Evolutionary conservation across 2,329 filamentous ascomycete species (phyloP).

Genomic region (Aspergillus proliferans): DNA sequence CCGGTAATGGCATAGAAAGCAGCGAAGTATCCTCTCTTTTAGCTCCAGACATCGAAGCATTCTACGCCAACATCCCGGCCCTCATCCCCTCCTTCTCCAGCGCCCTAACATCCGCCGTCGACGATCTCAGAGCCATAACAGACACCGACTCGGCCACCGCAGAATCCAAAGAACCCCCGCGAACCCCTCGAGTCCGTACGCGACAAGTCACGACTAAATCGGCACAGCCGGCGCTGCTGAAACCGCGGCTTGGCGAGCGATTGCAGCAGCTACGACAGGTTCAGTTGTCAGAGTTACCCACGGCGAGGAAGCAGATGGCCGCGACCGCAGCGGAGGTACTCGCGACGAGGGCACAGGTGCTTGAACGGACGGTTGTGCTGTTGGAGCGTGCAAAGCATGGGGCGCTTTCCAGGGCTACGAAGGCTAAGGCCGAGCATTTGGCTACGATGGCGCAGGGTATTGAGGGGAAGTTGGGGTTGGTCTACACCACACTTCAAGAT

Average conservation of each 20-base stretch:
- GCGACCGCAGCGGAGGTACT: slow-evolving; percentile 30
- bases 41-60: slow-evolving; percentile 28
- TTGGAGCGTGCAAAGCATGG: slow-evolving; percentile 37
- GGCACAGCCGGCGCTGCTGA: slow-evolving; percentile 10
- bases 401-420: slow-evolving; percentile 28
- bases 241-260: slow-evolving; percentile 23
- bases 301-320: slow-evolving; percentile 28
- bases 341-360: slow-evolving; percentile 23
- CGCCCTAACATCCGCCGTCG: slow-evolving; percentile 17
- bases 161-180: slow-evolving; percentile 8
- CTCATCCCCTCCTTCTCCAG: slow-evolving; percentile 21
- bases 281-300: slow-evolving; percentile 29
- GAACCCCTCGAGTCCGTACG: slow-evolving; percentile 7
- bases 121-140: slow-evolving; percentile 22
- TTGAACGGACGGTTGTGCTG: slow-evolving; percentile 35
- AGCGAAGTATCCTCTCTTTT: slow-evolving; percentile 23
- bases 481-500: not conserved
- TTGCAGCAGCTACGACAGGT: slow-evolving; percentile 20
- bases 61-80: slow-evolving; percentile 25
- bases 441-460: slow-evolving; percentile 32
- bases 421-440: slow-evolving; percentile 35
- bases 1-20: not conserved
- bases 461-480: slow-evolving; percentile 31
- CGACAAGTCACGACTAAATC: slow-evolving; percentile 4
- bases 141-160: slow-evolving; percentile 7